Evolutionary conservation across 2,329 filamentous ascomycete genomes (phyloP).

Genomic region (Venturiaceae sp.): DNA sequence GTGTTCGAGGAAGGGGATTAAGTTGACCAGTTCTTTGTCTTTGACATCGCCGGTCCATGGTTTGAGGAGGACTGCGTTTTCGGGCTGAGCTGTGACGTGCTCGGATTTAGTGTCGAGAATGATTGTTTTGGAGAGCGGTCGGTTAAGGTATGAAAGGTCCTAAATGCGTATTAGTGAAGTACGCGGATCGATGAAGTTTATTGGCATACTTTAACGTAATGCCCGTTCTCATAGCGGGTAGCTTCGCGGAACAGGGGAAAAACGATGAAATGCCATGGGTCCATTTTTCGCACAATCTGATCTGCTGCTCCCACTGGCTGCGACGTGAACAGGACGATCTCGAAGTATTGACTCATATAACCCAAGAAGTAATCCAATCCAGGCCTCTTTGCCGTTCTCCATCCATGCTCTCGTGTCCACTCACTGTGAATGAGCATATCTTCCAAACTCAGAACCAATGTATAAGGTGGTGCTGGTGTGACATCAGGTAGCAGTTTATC

Average conservation of each 20-base stretch:
- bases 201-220: slow-evolving; percentile 75
- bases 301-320: slow-evolving; percentile 78
- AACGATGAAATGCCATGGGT: slow-evolving; percentile 89
- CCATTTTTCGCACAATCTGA: slow-evolving; percentile 82
- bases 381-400: slow-evolving; percentile 89
- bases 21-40: slow-evolving; percentile 75
- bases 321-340: slow-evolving; percentile 90
- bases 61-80: slow-evolving; percentile 85
- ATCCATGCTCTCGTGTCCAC: slow-evolving; percentile 89
- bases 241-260: slow-evolving; percentile 94
- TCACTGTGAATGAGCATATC: slow-evolving; percentile 92
- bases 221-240: slow-evolving; percentile 92
- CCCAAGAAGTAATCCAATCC: slow-evolving; percentile 95
- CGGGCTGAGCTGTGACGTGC: slow-evolving; percentile 84
- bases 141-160: slow-evolving; percentile 97
- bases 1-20: slow-evolving; percentile 97
- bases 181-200: not conserved
- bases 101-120: slow-evolving; percentile 78
- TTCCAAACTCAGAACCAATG: slow-evolving; percentile 83
- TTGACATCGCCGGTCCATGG: slow-evolving; percentile 79
- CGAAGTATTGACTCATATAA: slow-evolving; percentile 96
- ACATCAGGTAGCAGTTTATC: slow-evolving; percentile 81
- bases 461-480: slow-evolving; percentile 66
- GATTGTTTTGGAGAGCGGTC: slow-evolving; percentile 89
- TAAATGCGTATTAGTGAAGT: slow-evolving; percentile 23